Percentiles rank a stretch among this genome's conserved stretches.
These are phyloP conservation scores for Micractinium conductrix DNA, from an alignment of 139 green algal species.

Conservation along the genomic window DNA sequence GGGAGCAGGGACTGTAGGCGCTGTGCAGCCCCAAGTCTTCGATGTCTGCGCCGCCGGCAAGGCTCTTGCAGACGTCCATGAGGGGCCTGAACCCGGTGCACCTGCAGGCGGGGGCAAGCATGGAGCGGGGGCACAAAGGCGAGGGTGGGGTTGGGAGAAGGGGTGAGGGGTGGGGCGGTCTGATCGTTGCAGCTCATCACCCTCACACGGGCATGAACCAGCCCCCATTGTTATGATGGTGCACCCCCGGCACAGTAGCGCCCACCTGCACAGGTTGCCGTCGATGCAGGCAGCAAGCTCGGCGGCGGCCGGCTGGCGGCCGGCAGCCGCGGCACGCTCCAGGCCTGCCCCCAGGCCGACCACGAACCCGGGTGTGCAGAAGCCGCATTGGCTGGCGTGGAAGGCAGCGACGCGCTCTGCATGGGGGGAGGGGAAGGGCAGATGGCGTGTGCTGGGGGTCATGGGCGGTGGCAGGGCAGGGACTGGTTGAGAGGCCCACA, in stretches of 20 bases:
- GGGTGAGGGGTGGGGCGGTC: neutral
- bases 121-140: neutral
- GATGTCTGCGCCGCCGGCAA: conserved; percentile 52
- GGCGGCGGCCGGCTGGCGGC: neutral
- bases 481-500: neutral
- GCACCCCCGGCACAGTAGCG: too few relatives aligned
- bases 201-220: too few relatives aligned
- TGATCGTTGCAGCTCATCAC: too few relatives aligned
- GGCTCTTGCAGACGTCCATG: conserved; percentile 60
- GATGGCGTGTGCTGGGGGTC: neutral
- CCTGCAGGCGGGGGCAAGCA: neutral
- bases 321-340: conserved; percentile 21
- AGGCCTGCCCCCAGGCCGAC: conserved; percentile 57
- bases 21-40: conserved; percentile 60
- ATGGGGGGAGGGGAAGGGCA: neutral
- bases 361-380: conserved; percentile 82
- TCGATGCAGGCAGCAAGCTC: conserved; percentile 67
- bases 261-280: conserved; percentile 75
- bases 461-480: neutral
- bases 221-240: too few relatives aligned
- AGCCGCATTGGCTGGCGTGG: conserved; percentile 78
- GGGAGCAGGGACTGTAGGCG: neutral
- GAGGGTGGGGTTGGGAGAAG: neutral
- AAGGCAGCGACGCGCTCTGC: conserved; percentile 44
- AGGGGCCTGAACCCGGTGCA: conserved; percentile 86